Evolutionary conservation across 2,329 filamentous ascomycete species (phyloP).

Genomic region (Albophoma yamanashiensis): DNA sequence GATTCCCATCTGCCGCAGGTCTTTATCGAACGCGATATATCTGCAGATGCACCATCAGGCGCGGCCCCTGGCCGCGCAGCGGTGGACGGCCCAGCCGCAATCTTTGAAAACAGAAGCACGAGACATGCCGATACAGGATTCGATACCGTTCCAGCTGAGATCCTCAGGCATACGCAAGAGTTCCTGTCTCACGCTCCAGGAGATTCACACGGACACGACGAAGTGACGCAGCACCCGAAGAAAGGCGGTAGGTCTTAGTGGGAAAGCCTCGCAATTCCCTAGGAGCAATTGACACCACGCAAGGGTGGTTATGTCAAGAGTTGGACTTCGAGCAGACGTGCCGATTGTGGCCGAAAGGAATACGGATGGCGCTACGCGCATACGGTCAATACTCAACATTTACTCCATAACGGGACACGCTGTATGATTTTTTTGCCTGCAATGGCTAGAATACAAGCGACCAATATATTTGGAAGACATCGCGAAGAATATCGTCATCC

Average conservation of each 20-base stretch:
- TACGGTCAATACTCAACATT: background rate
- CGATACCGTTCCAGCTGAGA: constrained; percentile 6
- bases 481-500: background rate
- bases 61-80: background rate
- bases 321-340: background rate
- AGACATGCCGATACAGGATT: constrained; percentile 4
- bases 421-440: background rate
- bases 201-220: background rate
- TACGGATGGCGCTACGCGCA: background rate
- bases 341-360: background rate
- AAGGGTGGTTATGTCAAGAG: background rate
- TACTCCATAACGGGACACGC: background rate
- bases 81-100: constrained; percentile 4
- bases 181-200: background rate
- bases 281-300: background rate
- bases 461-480: background rate
- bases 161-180: constrained; percentile 4
- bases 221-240: background rate
- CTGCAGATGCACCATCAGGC: background rate
- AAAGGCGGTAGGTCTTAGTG: background rate
- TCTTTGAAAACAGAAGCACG: constrained; percentile 4
- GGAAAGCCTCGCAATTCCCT: background rate
- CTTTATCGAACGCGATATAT: background rate
- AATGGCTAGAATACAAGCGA: background rate
- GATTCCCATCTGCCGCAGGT: background rate